phyloP scores from a whole-genome alignment of 106 monocot species.

The Dactylorhiza incarnata region DNA sequence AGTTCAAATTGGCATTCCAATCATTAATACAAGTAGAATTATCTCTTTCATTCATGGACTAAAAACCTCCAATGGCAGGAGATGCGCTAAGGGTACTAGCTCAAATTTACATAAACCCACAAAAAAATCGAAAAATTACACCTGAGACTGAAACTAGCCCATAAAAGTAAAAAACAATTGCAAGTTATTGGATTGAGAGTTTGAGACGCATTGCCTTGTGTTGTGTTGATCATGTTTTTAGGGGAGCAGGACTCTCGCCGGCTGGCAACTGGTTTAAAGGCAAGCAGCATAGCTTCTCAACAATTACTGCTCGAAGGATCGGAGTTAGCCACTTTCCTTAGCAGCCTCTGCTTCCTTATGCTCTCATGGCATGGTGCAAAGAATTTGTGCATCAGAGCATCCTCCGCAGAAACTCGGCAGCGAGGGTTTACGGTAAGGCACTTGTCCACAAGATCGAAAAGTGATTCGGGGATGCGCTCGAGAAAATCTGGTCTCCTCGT shows the following conservation, averaged over 20 bases:
- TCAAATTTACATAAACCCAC: constrained; percentile 1
- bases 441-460: constrained; percentile 73
- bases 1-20: too few species aligned
- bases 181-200: not conserved
- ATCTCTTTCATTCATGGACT: too few species aligned
- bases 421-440: constrained; percentile 85
- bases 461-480: constrained; percentile 37
- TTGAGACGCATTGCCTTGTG: not conserved
- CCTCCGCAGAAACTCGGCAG: constrained; percentile 58
- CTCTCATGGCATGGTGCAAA: constrained; percentile 67
- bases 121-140: not conserved
- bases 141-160: not conserved
- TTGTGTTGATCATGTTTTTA: not conserved
- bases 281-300: not conserved
- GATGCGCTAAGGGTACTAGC: not conserved
- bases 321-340: constrained; percentile 21
- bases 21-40: too few species aligned
- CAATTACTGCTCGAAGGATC: constrained; percentile 4
- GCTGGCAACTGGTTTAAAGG: not conserved
- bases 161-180: not conserved
- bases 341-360: constrained; percentile 38
- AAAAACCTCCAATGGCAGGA: too few species aligned
- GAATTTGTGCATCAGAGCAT: constrained; percentile 76
- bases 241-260: not conserved
- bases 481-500: constrained; percentile 59